phyloP scores from a whole-genome alignment of 2,329 filamentous ascomycete genomes.

The Penicillium sp. region DNA sequence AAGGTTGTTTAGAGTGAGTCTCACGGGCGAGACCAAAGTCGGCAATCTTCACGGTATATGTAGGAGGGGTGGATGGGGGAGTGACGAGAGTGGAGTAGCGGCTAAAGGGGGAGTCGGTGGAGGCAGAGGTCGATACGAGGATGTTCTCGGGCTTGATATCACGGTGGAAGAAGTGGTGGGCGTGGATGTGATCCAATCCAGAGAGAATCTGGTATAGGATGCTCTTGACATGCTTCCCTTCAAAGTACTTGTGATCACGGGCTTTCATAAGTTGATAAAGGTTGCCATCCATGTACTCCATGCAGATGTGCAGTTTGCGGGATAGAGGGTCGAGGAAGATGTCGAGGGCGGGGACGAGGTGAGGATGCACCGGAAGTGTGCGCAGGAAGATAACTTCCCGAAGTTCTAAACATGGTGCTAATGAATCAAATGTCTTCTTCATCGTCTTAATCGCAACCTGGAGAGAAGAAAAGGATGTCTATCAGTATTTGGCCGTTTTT shows the following conservation, averaged over 20 bases:
- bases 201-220: conserved; percentile 97
- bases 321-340: conserved; percentile 97
- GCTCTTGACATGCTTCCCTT: conserved; percentile 92
- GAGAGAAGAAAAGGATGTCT: conserved; percentile 3
- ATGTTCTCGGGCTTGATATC: conserved; percentile 99
- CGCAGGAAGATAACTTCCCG: conserved; percentile 96
- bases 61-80: conserved; percentile 88
- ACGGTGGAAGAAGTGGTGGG: conserved; percentile 96
- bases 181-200: conserved; percentile 95
- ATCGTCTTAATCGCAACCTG: conserved; percentile 99
- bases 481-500: conserved; percentile 20
- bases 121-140: conserved; percentile 85
- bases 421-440: conserved; percentile 98
- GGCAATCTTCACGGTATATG: conserved; percentile 96
- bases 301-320: conserved; percentile 95
- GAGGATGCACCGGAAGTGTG: conserved; percentile 82
- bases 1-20: conserved; percentile 93
- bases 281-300: conserved; percentile 99
- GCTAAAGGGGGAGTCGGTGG: conserved; percentile 87
- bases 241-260: conserved; percentile 90
- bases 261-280: conserved; percentile 99
- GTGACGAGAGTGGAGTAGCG: conserved; percentile 93
- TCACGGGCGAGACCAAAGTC: conserved; percentile 98
- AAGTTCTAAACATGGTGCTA: conserved; percentile 85
- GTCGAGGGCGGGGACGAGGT: conserved; percentile 95